Conservation (phyloP, 1,284 basidiomycete species). For the Moesziomyces sp. region DNA sequence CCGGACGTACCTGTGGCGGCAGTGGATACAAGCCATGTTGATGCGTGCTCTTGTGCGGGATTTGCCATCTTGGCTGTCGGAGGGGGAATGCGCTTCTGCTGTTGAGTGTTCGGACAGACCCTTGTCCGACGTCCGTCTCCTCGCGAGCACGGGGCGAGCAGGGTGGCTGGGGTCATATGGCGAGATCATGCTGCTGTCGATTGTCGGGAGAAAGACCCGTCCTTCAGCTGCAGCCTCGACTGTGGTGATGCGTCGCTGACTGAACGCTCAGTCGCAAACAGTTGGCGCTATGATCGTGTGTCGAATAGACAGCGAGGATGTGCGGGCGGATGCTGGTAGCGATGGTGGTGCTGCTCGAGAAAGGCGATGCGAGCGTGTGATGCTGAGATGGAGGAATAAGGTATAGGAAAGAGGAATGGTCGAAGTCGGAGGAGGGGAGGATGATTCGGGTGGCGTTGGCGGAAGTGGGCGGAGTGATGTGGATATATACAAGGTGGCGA, state of each 20-base stretch:
- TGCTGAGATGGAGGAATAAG: too few species aligned
- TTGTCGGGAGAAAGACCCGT: too few species aligned
- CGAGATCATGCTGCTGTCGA: constrained; percentile 10
- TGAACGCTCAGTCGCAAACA: too few species aligned
- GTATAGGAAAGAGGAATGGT: too few species aligned
- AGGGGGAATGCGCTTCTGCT: constrained; percentile 20
- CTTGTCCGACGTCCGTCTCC: constrained; percentile 36
- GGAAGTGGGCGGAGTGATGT: constrained; percentile 6
- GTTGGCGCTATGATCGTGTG: too few species aligned
- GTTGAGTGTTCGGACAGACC: constrained; percentile 2
- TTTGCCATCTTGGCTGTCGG: constrained; percentile 41
- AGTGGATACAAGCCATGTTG: constrained; percentile 63
- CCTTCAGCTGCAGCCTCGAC: too few species aligned
- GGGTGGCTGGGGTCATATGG: constrained; percentile 24
- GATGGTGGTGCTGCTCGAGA: too few species aligned
- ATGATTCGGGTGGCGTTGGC: constrained; percentile 4
- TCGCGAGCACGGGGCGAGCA: constrained; percentile 29
- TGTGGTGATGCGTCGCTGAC: too few species aligned
- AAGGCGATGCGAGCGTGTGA: too few species aligned
- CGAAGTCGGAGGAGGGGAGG: background rate
- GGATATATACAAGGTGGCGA: constrained; percentile 27
- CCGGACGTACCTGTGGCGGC: constrained; percentile 53
- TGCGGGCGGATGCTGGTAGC: background rate
- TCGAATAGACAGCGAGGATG: background rate
- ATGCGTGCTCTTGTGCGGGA: constrained; percentile 41